phyloP scores from a whole-genome alignment of 345 rosid genomes.

The Viola odorata region DNA sequence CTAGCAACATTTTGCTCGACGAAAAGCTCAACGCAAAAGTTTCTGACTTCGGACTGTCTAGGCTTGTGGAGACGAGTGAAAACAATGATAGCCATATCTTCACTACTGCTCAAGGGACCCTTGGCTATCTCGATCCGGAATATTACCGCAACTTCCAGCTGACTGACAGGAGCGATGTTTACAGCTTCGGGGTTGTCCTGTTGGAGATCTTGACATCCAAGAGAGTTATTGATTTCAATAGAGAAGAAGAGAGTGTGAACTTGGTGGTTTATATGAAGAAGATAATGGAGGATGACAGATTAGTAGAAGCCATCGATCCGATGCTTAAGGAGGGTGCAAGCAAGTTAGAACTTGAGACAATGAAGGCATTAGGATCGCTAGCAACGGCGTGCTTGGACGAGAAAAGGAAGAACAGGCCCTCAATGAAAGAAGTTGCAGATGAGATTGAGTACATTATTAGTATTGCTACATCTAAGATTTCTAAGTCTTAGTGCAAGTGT shows the following conservation, averaged over 20 bases:
- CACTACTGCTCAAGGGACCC: slow-evolving; percentile 55
- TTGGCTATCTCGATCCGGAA: slow-evolving; percentile 63
- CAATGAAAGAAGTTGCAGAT: slow-evolving; percentile 41
- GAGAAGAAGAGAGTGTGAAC: slow-evolving; percentile 52
- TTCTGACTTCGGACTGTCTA: slow-evolving; percentile 52
- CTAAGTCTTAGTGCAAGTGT: slow-evolving; percentile 1
- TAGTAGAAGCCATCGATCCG: slow-evolving; percentile 39
- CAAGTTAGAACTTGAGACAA: slow-evolving; percentile 31
- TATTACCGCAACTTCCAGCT: slow-evolving; percentile 51
- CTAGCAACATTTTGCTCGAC: slow-evolving; percentile 54
- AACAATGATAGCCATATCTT: slow-evolving; percentile 42
- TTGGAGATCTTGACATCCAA: slow-evolving; percentile 44
- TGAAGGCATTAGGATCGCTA: slow-evolving; percentile 39
- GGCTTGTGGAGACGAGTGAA: slow-evolving; percentile 36
- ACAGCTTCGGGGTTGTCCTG: slow-evolving; percentile 61
- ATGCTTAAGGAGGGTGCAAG: slow-evolving; percentile 27
- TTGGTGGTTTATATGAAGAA: slow-evolving; percentile 41
- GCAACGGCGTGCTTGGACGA: slow-evolving; percentile 46
- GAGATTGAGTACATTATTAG: slow-evolving; percentile 43
- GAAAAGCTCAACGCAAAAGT: slow-evolving; percentile 47
- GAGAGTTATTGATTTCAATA: slow-evolving; percentile 47
- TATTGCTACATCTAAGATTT: slow-evolving; percentile 15
- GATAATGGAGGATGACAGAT: slow-evolving; percentile 34
- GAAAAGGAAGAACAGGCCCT: slow-evolving; percentile 45
- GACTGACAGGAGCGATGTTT: slow-evolving; percentile 59